Percentiles rank a stretch among this genome's conserved stretches.
phyloP scores from a whole-genome alignment of 2,329 filamentous ascomycete species.

The Scedosporium aurantiacum region DNA sequence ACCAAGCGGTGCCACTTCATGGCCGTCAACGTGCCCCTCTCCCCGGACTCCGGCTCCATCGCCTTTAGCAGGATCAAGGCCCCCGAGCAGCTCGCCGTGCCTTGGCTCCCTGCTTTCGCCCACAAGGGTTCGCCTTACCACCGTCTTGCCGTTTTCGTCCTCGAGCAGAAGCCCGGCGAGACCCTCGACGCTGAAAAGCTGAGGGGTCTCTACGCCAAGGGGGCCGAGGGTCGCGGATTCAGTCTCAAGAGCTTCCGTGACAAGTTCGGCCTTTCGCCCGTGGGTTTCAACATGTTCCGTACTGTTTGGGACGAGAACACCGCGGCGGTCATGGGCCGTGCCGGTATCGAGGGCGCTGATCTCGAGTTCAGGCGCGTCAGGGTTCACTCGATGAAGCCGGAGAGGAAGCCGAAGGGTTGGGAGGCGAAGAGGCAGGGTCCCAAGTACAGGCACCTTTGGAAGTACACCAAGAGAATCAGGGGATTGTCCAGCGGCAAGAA shows the following conservation, averaged over 20 bases:
- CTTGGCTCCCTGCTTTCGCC: slow-evolving; percentile 78
- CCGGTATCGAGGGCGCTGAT: slow-evolving; percentile 63
- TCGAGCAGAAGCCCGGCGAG: slow-evolving; percentile 61
- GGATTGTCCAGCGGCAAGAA: slow-evolving; percentile 30
- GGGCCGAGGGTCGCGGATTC: slow-evolving; percentile 44
- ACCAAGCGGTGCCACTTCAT: slow-evolving; percentile 78
- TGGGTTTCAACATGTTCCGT: slow-evolving; percentile 83
- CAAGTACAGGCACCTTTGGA: slow-evolving; percentile 55
- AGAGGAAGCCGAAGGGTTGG: slow-evolving; percentile 52
- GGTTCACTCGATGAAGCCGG: slow-evolving; percentile 55
- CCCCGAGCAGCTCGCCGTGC: slow-evolving; percentile 56
- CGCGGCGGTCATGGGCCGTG: slow-evolving; percentile 73
- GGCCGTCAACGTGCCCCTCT: slow-evolving; percentile 52
- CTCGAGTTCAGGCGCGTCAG: slow-evolving; percentile 77
- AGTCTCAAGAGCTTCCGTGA: slow-evolving; percentile 63
- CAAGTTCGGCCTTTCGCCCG: slow-evolving; percentile 56
- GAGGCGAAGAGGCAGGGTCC: slow-evolving; percentile 53
- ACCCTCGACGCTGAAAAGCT: slow-evolving; percentile 46
- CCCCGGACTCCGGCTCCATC: slow-evolving; percentile 44
- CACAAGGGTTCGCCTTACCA: slow-evolving; percentile 91
- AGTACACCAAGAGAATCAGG: slow-evolving; percentile 50
- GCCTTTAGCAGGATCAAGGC: slow-evolving; percentile 52
- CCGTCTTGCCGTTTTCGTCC: slow-evolving; percentile 69
- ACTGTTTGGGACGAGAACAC: slow-evolving; percentile 83
- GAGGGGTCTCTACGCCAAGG: slow-evolving; percentile 33